phyloP scores from a whole-genome alignment of 495 filamentous ascomycete genomes.

The Hyphodiscus hymeniophilus region DNA sequence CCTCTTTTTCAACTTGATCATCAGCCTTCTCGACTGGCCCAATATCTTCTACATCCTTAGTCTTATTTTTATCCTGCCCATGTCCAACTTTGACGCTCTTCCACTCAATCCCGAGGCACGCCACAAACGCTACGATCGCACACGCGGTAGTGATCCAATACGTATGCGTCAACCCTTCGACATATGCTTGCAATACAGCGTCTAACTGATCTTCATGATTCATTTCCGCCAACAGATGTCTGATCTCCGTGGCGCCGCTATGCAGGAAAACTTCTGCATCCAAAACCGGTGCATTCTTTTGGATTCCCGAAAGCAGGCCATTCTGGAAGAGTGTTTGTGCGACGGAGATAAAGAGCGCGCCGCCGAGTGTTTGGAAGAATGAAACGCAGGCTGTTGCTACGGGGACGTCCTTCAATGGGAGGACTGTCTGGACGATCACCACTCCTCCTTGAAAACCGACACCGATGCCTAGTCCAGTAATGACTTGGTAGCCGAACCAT shows the following conservation, averaged over 20 bases:
- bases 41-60: background rate
- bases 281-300: constrained; percentile 13
- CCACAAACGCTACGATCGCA: constrained; percentile 31
- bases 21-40: background rate
- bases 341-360: constrained; percentile 52
- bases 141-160: constrained; percentile 37
- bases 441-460: constrained; percentile 10
- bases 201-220: constrained; percentile 22
- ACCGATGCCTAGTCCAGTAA: constrained; percentile 11
- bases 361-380: constrained; percentile 39
- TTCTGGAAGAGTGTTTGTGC: constrained; percentile 56
- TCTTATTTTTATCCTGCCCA: constrained; percentile 10
- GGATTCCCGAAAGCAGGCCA: constrained; percentile 7
- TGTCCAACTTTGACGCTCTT: constrained; percentile 35
- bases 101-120: constrained; percentile 33
- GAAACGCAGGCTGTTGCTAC: constrained; percentile 7
- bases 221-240: constrained; percentile 14
- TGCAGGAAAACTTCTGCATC: constrained; percentile 31
- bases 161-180: constrained; percentile 33
- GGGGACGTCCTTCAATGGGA: constrained; percentile 6
- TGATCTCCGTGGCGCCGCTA: constrained; percentile 28
- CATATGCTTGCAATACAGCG: constrained; percentile 34
- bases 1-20: background rate
- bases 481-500: constrained; percentile 63
- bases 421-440: constrained; percentile 8